Percentiles rank a stretch among this genome's conserved stretches.
These are phyloP conservation scores for Moricandia moricandioides DNA, from an alignment of 345 rosid genomes.

Conservation along the genomic window DNA sequence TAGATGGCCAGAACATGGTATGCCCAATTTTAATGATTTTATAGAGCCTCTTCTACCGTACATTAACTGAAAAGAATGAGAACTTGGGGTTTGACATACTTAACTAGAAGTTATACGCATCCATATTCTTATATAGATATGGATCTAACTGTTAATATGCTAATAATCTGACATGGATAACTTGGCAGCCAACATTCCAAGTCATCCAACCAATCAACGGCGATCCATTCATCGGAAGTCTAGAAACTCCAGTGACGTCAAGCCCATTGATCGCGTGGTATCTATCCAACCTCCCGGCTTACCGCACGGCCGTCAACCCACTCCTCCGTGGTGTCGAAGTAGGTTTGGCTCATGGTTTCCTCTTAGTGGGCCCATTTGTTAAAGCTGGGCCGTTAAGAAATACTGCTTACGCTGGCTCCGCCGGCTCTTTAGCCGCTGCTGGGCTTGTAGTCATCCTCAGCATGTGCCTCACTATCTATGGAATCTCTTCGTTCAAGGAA, in stretches of 20 bases:
- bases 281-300: conserved; percentile 92
- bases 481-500: conserved; percentile 69
- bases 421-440: conserved; percentile 83
- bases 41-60: neutral
- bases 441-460: conserved; percentile 84
- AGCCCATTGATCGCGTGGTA: conserved; percentile 97
- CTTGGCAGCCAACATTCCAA: conserved; percentile 77
- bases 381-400: conserved; percentile 86
- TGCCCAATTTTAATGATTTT: neutral
- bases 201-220: conserved; percentile 95
- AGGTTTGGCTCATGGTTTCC: conserved; percentile 82
- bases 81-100: neutral
- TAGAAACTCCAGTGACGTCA: conserved; percentile 90
- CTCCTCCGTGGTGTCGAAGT: conserved; percentile 88
- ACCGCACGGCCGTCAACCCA: conserved; percentile 89
- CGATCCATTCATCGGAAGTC: conserved; percentile 96
- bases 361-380: conserved; percentile 89
- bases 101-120: neutral
- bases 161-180: neutral
- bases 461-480: conserved; percentile 87
- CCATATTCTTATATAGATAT: neutral
- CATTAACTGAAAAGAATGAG: neutral
- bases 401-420: conserved; percentile 70
- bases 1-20: neutral
- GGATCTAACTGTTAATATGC: neutral